These are phyloP conservation scores for Pythium volutum DNA, from an alignment of 352 stramenopile genomes.

Conservation along the genomic window DNA sequence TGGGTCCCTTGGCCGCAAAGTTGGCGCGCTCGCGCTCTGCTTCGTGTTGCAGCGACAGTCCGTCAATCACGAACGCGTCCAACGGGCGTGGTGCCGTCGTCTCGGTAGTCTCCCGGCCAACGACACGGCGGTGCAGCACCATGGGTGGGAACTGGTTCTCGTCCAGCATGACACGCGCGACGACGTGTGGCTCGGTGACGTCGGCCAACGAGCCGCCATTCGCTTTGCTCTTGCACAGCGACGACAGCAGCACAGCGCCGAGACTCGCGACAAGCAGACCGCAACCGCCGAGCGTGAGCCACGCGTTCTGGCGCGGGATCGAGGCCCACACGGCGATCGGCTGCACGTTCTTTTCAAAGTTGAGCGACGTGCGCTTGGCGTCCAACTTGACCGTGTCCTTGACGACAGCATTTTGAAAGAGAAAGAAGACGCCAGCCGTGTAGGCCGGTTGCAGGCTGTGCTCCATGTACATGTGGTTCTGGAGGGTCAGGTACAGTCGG, in stretches of 20 bases:
- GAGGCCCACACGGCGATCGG: conserved; percentile 7
- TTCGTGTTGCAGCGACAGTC: no score
- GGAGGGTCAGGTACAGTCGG: neutral
- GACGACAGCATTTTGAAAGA: conserved; percentile 8
- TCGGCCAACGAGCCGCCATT: neutral
- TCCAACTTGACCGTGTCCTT: neutral
- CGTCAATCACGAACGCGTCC: no score
- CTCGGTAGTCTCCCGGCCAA: neutral
- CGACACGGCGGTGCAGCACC: conserved; percentile 5
- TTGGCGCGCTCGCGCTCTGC: no score
- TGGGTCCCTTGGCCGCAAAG: no score
- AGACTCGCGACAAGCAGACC: conserved; percentile 1
- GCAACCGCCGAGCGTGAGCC: conserved; percentile 11
- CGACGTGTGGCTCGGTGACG: conserved; percentile 6
- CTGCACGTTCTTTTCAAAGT: conserved; percentile 12
- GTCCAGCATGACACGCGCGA: conserved; percentile 19
- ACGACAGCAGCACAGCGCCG: neutral
- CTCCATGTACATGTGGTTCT: conserved; percentile 12
- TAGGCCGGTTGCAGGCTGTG: neutral
- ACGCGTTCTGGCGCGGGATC: conserved; percentile 8
- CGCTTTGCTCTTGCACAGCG: neutral
- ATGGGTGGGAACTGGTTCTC: conserved; percentile 11
- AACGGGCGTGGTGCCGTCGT: neutral
- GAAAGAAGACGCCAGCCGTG: neutral
- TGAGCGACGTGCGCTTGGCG: neutral